Conservation (phyloP, 163 green algal species). For the Volvox carteri region DNA sequence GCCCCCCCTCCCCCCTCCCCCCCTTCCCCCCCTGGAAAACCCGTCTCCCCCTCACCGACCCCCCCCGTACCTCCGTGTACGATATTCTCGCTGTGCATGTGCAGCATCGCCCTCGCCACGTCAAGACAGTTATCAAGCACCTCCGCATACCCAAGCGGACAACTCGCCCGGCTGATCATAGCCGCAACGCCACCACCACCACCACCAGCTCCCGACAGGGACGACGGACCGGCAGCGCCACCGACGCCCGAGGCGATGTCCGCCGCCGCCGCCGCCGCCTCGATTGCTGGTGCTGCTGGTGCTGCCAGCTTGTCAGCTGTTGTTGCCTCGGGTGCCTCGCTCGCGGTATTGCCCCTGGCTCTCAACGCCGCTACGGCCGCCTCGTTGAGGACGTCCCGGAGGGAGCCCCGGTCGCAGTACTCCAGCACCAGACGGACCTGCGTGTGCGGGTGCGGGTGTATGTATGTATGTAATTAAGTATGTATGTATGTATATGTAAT, state of each 20-base stretch:
- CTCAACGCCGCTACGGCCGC: background rate
- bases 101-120: slow-evolving; percentile 75
- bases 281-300: too few relatives aligned
- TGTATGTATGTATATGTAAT: too few relatives aligned
- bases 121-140: slow-evolving; percentile 69
- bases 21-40: too few relatives aligned
- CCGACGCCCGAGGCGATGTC: background rate
- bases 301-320: too few relatives aligned
- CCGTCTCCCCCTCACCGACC: too few relatives aligned
- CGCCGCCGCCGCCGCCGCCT: background rate
- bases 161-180: background rate
- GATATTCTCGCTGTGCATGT: slow-evolving; percentile 84
- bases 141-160: slow-evolving; percentile 37
- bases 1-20: too few relatives aligned
- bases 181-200: background rate
- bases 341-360: too few relatives aligned
- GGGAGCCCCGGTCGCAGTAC: slow-evolving; percentile 61
- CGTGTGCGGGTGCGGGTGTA: background rate
- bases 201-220: background rate
- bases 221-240: background rate
- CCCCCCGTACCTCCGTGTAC: slow-evolving; percentile 60
- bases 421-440: slow-evolving; percentile 62
- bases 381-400: slow-evolving; percentile 52
- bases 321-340: too few relatives aligned
- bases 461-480: too few relatives aligned